phyloP scores from a whole-genome alignment of 352 stramenopile species.

The Pythium guiyangense region DNA sequence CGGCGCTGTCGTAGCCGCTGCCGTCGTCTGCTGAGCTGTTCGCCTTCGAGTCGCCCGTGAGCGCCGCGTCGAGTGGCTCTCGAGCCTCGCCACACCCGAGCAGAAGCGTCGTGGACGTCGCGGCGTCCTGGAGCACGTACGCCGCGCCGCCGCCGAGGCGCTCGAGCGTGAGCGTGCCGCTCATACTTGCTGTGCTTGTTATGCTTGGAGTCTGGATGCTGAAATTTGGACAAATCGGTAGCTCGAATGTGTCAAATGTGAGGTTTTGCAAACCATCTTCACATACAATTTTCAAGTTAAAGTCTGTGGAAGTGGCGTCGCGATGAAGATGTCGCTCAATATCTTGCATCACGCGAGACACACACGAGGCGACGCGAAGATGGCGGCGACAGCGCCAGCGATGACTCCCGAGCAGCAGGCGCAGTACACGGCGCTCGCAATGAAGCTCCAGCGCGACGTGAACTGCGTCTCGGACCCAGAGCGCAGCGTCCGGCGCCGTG shows the following conservation, averaged over 20 bases:
- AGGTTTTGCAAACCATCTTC: not conserved
- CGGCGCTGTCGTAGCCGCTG: slow-evolving; percentile 23
- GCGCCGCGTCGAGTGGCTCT: slow-evolving; percentile 3
- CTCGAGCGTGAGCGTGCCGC: slow-evolving; percentile 41
- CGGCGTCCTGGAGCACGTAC: slow-evolving; percentile 62
- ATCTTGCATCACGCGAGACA: not conserved
- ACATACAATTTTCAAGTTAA: slow-evolving; percentile 5
- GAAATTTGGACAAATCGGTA: not conserved
- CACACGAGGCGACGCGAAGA: not conserved
- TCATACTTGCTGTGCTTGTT: slow-evolving; percentile 28
- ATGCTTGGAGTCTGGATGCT: not conserved
- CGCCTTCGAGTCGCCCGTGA: slow-evolving; percentile 7
- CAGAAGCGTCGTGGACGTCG: slow-evolving; percentile 39
- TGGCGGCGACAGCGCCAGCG: slow-evolving; percentile 7
- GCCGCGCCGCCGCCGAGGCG: slow-evolving; percentile 60
- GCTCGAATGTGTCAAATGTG: not conserved
- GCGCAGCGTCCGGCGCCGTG: slow-evolving; percentile 61
- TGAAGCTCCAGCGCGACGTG: slow-evolving; percentile 82
- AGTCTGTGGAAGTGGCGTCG: not conserved
- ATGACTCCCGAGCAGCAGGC: slow-evolving; percentile 47
- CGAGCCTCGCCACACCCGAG: slow-evolving; percentile 57
- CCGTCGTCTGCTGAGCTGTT: slow-evolving; percentile 34
- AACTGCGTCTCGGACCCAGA: slow-evolving; percentile 76
- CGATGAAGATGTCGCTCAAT: not conserved
- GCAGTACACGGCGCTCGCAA: slow-evolving; percentile 52